phyloP scores from a whole-genome alignment of 352 stramenopile species.

The Pythium sukuiense region DNA sequence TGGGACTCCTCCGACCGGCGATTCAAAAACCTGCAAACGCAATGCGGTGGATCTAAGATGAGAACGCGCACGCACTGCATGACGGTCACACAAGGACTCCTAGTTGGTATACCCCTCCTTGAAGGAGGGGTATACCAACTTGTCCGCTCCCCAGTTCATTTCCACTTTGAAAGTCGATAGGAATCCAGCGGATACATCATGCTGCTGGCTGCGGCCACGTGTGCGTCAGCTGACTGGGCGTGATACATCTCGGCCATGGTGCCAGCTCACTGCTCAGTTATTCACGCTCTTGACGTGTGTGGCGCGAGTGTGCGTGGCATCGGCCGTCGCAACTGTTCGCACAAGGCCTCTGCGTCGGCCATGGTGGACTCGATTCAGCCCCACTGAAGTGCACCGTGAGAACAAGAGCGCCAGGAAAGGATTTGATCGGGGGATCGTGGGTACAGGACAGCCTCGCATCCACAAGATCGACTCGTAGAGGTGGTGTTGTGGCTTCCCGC shows the following conservation, averaged over 20 bases:
- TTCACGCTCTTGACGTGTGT: background rate
- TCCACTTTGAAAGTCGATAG: background rate
- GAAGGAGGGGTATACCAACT: too few species aligned
- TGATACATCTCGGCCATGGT: background rate
- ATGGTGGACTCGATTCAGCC: background rate
- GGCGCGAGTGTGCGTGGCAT: too few species aligned
- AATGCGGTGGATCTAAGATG: background rate
- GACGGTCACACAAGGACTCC: too few species aligned
- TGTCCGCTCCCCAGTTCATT: background rate
- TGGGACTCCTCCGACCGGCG: background rate
- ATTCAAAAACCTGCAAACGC: slow-evolving; percentile 2
- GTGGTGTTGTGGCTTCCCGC: too few species aligned
- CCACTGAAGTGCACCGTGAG: background rate
- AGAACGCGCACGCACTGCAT: too few species aligned
- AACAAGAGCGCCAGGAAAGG: background rate
- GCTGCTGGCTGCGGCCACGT: background rate
- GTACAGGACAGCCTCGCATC: background rate
- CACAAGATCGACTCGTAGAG: too few species aligned
- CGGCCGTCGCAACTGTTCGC: too few species aligned
- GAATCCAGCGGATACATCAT: background rate
- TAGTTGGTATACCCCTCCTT: too few species aligned
- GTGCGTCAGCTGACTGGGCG: background rate
- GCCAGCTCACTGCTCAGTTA: background rate
- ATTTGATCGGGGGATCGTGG: background rate
- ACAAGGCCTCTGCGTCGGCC: too few species aligned